A percentile compares a stretch with the other conserved stretches of the same genome.
These are phyloP conservation scores for Byssothecium circinans DNA, from an alignment of 2,329 filamentous ascomycete genomes.

Conservation along the genomic window DNA sequence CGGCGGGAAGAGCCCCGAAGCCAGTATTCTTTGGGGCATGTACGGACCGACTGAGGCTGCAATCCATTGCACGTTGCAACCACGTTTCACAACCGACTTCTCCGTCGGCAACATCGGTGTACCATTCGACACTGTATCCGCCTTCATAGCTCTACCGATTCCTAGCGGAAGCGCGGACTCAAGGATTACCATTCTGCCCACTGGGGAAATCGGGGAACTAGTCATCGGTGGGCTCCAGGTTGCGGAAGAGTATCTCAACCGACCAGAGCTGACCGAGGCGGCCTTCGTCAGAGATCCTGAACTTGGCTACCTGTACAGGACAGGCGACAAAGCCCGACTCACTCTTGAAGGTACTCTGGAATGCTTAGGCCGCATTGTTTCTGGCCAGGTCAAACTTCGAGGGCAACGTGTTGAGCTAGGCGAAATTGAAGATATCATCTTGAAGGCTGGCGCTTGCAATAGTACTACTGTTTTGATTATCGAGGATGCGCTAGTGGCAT, in stretches of 20 bases:
- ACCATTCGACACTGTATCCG: conserved; percentile 79
- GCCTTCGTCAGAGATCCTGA: conserved; percentile 68
- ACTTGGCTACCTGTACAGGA: conserved; percentile 76
- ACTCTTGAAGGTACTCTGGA: conserved; percentile 71
- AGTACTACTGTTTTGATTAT: conserved; percentile 69
- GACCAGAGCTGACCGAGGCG: conserved; percentile 70
- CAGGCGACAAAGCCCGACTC: conserved; percentile 79
- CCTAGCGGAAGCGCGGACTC: conserved; percentile 16
- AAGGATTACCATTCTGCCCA: conserved; percentile 58
- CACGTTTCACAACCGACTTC: conserved; percentile 59
- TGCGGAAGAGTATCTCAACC: conserved; percentile 79
- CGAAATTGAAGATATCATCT: conserved; percentile 49
- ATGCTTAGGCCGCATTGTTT: conserved; percentile 76
- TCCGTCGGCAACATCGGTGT: conserved; percentile 71
- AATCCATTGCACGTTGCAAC: conserved; percentile 83
- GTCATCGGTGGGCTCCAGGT: conserved; percentile 79
- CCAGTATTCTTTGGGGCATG: conserved; percentile 83
- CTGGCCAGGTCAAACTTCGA: conserved; percentile 82
- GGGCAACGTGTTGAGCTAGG: conserved; percentile 82
- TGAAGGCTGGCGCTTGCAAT: conserved; percentile 51
- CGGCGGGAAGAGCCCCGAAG: conserved; percentile 57
- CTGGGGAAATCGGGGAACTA: conserved; percentile 75
- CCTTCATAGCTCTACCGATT: conserved; percentile 64
- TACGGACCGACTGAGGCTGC: conserved; percentile 92
- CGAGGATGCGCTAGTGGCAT: conserved; percentile 70